These are phyloP conservation scores for Furculomyces boomerangus DNA, from an alignment of 371 early-diverging fungal genomes.

Conservation along the genomic window DNA sequence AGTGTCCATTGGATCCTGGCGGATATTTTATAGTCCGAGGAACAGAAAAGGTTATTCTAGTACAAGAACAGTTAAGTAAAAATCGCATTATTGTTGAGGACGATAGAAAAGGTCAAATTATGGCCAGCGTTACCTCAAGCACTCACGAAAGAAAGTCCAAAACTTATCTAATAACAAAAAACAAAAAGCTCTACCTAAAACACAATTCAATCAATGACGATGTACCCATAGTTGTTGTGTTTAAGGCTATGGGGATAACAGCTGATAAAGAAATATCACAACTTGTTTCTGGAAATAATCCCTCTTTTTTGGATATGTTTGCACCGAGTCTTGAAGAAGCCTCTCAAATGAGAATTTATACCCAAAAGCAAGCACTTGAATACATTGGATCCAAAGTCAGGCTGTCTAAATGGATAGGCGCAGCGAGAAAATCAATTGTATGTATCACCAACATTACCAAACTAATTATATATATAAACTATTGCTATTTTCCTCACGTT, in stretches of 20 bases:
- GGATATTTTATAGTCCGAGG: constrained; percentile 99
- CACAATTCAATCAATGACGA: constrained; percentile 93
- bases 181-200: constrained; percentile 63
- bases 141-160: constrained; percentile 98
- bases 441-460: neutral
- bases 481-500: neutral
- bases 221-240: constrained; percentile 76
- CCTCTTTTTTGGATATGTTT: constrained; percentile 64
- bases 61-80: constrained; percentile 99
- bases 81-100: constrained; percentile 98
- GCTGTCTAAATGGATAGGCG: neutral
- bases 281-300: constrained; percentile 60
- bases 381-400: constrained; percentile 41
- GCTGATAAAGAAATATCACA: constrained; percentile 94
- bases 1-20: constrained; percentile 99
- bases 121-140: constrained; percentile 74
- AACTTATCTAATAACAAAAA: constrained; percentile 74
- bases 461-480: neutral
- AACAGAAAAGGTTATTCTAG: constrained; percentile 97
- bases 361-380: constrained; percentile 85
- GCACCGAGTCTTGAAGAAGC: constrained; percentile 83
- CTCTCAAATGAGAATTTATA: constrained; percentile 32
- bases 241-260: constrained; percentile 90
- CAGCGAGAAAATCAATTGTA: neutral
- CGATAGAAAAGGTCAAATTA: constrained; percentile 66